Evolutionary conservation across 768 basidiomycete genomes (phyloP), one percentile per base, ranked within the genome.

Genomic region (Pilatotrama ljubarskyi): DNA sequence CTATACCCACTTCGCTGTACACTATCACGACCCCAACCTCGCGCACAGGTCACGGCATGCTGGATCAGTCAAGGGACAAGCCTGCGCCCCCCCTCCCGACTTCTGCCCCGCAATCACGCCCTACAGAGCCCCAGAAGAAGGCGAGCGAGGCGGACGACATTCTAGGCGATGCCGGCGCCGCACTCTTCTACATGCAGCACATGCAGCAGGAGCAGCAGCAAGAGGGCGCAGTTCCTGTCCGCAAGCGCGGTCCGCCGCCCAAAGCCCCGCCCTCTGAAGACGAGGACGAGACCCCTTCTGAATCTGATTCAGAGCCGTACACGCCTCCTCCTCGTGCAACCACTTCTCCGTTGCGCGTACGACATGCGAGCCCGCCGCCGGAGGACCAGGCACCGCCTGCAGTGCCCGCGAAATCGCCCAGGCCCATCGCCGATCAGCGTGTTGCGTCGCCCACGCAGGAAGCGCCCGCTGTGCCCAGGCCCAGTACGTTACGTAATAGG

Each of bases 111-210:
- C 58, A 72, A 70, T 48, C 68, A 25, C 50, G 64, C 5, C 62
- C 65, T 20, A 55, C 58, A 20, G 44, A 61, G 15, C 59, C 58
- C 5, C 53, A 60, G 37, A 55, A 63, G 55, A 22, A 61, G 43
- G 20, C 50, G 2, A 52, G 18, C 18, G 67, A 70, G 35, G 72
- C 70, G 20, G 69, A 77, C 47, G 74, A 74, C 43, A 66, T 87
- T 25, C 75, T 77, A 48, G 73, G 77, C 54, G 86, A 88, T 67
- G 84, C 84, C 11, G 84, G 84, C 24, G 61, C 56, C 15, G 85
- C 87, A 13, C 70, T 90, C 42, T 89, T 82, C 73, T 88, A 84
- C 69, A 86, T 90, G 83, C 83, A 84, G 59, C 81, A 88, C 62
- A 71, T 80, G 50, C 78, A 80, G 32, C 58, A 73, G 69, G 66